Conservation (phyloP, 108 stramenopile genomes). For the Chaetoceros muelleri region DNA sequence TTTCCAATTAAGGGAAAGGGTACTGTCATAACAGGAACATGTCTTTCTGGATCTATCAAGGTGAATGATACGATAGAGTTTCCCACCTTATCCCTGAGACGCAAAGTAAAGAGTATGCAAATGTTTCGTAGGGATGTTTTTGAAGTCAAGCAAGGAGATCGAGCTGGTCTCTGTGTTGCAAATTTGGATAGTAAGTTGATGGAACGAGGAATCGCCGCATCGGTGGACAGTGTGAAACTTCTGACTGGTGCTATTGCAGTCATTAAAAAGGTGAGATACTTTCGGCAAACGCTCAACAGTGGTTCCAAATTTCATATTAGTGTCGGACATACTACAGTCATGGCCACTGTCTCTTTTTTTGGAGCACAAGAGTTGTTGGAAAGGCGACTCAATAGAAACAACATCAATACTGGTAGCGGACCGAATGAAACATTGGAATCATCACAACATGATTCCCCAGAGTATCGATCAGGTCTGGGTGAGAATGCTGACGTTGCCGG, state of each 20-base stretch:
- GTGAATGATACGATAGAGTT: conserved; percentile 92
- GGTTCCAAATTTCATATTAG: conserved; percentile 84
- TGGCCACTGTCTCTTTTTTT: conserved; percentile 96
- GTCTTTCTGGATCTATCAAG: conserved; percentile 62
- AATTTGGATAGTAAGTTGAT: conserved; percentile 86
- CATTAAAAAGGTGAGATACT: conserved; percentile 85
- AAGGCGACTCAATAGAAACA: neutral
- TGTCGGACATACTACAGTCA: conserved; percentile 92
- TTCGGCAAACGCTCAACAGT: conserved; percentile 38
- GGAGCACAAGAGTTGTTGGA: conserved; percentile 79
- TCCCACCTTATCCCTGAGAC: conserved; percentile 68
- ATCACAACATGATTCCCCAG: neutral
- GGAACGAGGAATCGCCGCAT: conserved; percentile 85
- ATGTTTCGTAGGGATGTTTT: conserved; percentile 86
- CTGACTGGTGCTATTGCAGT: conserved; percentile 76
- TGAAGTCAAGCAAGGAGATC: conserved; percentile 83
- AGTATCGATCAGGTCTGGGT: conserved; percentile 55
- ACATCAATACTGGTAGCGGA: neutral
- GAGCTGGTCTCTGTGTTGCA: conserved; percentile 91
- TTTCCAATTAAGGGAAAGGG: conserved; percentile 95
- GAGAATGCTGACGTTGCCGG: conserved; percentile 68
- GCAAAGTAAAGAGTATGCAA: conserved; percentile 95
- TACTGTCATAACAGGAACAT: conserved; percentile 95
- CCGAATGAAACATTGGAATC: conserved; percentile 4
- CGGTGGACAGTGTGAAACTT: conserved; percentile 76